Evolutionary conservation across 2,329 filamentous ascomycete species (phyloP), one percentile per base, ranked within the genome.

Genomic region (Pseudogymnoascus sp.): DNA sequence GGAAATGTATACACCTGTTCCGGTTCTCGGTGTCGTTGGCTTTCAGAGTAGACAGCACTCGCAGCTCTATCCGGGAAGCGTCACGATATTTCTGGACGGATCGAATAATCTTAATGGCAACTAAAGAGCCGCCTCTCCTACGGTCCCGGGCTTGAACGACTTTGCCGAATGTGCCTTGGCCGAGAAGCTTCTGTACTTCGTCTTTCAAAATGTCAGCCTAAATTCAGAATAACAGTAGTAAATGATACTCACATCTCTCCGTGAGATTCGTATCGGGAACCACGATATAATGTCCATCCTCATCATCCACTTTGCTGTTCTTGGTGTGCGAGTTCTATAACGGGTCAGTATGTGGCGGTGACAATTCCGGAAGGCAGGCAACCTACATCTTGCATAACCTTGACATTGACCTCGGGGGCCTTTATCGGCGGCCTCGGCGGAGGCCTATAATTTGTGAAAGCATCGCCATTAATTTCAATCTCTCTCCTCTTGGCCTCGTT

Each of bases 81-180:
- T 99, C 94, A 56, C 94, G 88, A 73, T 99, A 99, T 75, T 99
- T 99, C 73, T 96, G 94, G 11, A 99, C 94, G 1, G 94, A 97
- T 69, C 94, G 88, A 68, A 99, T 97, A 75, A 99, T 96, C 76
- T 99, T 99, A 76, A 99, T 91, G 35, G 94, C 94, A 40, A 96
- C 95, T 4, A 81, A 74, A 73, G 92, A 91, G 69, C 82, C 83
- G 65, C 88, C 88, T 66, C 86, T 87, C 70, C 84, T 84, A 65
- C 85, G 85, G 73, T 99, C 94, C 69, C 85, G 87, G 61, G 94
- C 94, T 75, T 97, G 89, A 16, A 99, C 94, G 14, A 99, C 94
- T 76, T 99, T 99, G 72, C 94, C 94, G 73, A 99, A 99, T 0
- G 94, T 99, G 67, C 94, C 94, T 77, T 99, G 94, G 21, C 94